Evolutionary conservation across 441 rosid genomes (phyloP).

Genomic region (Adansonia grandidieri): DNA sequence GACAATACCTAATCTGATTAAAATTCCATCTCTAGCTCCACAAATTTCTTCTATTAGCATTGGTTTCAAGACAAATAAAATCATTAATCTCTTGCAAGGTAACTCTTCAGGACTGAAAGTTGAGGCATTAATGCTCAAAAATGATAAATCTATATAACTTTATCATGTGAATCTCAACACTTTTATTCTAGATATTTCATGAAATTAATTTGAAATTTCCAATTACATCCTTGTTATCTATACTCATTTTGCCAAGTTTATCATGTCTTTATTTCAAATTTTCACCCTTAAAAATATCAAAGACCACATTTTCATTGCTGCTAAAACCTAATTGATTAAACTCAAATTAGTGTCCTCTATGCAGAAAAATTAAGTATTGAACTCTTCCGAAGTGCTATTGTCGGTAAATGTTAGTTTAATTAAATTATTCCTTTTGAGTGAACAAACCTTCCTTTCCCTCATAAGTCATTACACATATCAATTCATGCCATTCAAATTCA

Average conservation of each 20-base stretch:
- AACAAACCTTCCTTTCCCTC: not conserved
- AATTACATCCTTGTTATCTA: not conserved
- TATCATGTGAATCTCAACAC: not conserved
- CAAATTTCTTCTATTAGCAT: not conserved
- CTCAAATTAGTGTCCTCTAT: not conserved
- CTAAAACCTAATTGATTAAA: not conserved
- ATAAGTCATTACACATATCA: not conserved
- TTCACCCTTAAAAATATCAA: not conserved
- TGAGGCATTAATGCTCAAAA: not conserved
- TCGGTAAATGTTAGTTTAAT: not conserved
- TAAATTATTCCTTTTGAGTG: not conserved
- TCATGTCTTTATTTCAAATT: not conserved
- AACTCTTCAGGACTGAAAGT: not conserved
- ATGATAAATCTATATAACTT: not conserved
- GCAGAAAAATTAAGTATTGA: not conserved
- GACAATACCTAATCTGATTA: not conserved
- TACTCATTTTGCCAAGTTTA: constrained; percentile 9
- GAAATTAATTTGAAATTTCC: not conserved
- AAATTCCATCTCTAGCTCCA: not conserved
- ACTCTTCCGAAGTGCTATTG: constrained; percentile 12
- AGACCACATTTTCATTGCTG: not conserved
- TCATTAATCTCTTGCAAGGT: constrained; percentile 14
- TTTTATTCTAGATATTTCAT: not conserved
- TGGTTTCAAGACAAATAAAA: not conserved
- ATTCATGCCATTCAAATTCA: not conserved